Conservation (phyloP, 768 basidiomycete species). For the Peribolospora baueri region DNA sequence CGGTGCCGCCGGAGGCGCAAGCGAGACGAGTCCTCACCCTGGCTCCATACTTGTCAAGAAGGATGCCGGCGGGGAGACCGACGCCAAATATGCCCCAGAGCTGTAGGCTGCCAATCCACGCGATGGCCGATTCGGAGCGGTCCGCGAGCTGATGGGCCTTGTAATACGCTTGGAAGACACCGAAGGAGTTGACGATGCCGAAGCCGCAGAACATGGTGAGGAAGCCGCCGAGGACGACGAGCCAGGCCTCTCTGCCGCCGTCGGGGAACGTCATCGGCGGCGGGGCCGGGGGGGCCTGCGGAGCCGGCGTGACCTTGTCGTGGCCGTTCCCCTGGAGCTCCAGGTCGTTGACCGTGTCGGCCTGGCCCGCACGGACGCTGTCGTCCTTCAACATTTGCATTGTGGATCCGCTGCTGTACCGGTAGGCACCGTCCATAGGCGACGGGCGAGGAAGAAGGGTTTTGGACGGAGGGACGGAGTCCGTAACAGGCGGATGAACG, state of each 20-base stretch:
- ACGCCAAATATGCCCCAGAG: slow-evolving; percentile 16
- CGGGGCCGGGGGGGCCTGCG: neutral
- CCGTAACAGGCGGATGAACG: too few species aligned
- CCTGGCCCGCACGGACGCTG: too few species aligned
- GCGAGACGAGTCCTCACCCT: too few species aligned
- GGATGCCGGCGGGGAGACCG: slow-evolving; percentile 13
- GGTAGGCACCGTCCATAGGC: too few species aligned
- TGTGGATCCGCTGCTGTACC: too few species aligned
- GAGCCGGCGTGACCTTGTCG: neutral
- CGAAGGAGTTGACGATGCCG: slow-evolving; percentile 19
- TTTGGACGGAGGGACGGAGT: too few species aligned
- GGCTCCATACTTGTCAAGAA: slow-evolving; percentile 11
- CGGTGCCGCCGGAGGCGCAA: too few species aligned
- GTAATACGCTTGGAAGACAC: slow-evolving; percentile 23
- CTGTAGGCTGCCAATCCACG: slow-evolving; percentile 17
- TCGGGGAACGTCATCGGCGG: neutral
- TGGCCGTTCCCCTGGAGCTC: neutral
- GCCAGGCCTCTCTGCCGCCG: slow-evolving; percentile 3
- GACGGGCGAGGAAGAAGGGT: too few species aligned
- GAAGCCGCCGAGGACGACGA: slow-evolving; percentile 5
- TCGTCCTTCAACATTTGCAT: too few species aligned
- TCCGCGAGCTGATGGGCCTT: slow-evolving; percentile 10
- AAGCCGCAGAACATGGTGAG: slow-evolving; percentile 11
- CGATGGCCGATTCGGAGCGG: slow-evolving; percentile 12
- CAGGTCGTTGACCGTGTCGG: too few species aligned